These are phyloP conservation scores for Amanita rimosa DNA, from an alignment of 768 basidiomycete genomes.

Conservation along the genomic window DNA sequence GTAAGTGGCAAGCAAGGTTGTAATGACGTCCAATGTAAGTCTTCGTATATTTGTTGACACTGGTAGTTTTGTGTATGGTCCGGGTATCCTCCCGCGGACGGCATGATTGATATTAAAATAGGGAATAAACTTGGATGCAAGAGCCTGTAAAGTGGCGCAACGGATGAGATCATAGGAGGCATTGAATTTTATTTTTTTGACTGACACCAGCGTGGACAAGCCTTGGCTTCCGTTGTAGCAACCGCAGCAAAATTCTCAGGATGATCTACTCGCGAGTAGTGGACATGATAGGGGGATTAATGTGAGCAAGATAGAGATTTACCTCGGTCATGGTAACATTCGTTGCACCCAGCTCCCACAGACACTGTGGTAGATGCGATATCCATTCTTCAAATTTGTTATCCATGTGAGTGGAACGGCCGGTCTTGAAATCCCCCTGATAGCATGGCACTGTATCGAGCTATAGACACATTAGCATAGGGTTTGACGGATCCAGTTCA, in stretches of 20 bases:
- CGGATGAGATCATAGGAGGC: neutral
- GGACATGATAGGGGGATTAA: neutral
- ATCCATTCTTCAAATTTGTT: constrained; percentile 53
- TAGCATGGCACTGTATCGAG: constrained; percentile 48
- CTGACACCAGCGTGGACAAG: constrained; percentile 33
- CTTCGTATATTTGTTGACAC: constrained; percentile 28
- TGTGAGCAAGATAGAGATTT: neutral
- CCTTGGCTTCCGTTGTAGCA: constrained; percentile 42
- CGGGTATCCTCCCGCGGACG: constrained; percentile 57
- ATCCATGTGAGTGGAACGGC: constrained; percentile 15
- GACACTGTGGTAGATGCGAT: constrained; percentile 58
- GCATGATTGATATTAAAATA: constrained; percentile 76
- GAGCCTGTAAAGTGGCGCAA: constrained; percentile 22
- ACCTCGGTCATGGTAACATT: constrained; percentile 57
- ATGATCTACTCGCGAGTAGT: constrained; percentile 37
- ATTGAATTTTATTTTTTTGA: constrained; percentile 8
- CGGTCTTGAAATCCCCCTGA: constrained; percentile 33
- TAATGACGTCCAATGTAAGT: constrained; percentile 56
- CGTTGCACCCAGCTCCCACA: constrained; percentile 74
- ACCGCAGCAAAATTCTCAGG: constrained; percentile 50
- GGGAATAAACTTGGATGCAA: constrained; percentile 54
- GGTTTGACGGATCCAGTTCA: neutral
- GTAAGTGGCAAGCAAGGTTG: constrained; percentile 16
- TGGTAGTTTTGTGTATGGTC: constrained; percentile 71
- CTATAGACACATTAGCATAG: constrained; percentile 22